Evolutionary conservation across 306 rosid genomes (phyloP).

Genomic region (Trifolium pratense): DNA sequence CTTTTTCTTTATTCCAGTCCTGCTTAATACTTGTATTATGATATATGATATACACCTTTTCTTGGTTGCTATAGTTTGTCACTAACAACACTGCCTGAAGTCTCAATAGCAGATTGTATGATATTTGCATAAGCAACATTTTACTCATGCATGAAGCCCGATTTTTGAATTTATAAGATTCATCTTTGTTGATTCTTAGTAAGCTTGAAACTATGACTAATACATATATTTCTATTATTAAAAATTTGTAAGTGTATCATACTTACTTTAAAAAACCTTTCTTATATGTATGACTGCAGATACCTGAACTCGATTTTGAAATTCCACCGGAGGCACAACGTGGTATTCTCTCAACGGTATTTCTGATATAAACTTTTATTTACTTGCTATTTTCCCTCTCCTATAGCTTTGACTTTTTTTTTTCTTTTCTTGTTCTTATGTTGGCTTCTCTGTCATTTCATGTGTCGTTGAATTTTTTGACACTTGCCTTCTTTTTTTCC

Average conservation of each 20-base stretch:
- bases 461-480: background rate
- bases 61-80: slow-evolving; percentile 5
- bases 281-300: slow-evolving; percentile 58
- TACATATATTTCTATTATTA: slow-evolving; percentile 19
- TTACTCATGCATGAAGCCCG: slow-evolving; percentile 17
- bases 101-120: slow-evolving; percentile 9
- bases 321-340: slow-evolving; percentile 96
- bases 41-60: background rate
- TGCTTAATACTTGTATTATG: background rate
- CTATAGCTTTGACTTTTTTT: slow-evolving; percentile 5
- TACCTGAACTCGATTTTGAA: slow-evolving; percentile 92
- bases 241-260: slow-evolving; percentile 12
- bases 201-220: slow-evolving; percentile 4
- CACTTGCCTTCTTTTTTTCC: background rate
- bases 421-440: background rate
- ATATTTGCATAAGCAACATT: background rate
- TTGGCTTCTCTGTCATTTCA: slow-evolving; percentile 11
- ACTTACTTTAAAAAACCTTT: slow-evolving; percentile 22
- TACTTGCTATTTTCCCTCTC: slow-evolving; percentile 7
- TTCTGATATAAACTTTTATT: slow-evolving; percentile 32
- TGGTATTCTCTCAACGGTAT: slow-evolving; percentile 90
- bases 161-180: slow-evolving; percentile 7
- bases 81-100: background rate
- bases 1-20: background rate
- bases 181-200: background rate